phyloP scores from a whole-genome alignment of 306 rosid genomes.

The Medicago lupulina region DNA sequence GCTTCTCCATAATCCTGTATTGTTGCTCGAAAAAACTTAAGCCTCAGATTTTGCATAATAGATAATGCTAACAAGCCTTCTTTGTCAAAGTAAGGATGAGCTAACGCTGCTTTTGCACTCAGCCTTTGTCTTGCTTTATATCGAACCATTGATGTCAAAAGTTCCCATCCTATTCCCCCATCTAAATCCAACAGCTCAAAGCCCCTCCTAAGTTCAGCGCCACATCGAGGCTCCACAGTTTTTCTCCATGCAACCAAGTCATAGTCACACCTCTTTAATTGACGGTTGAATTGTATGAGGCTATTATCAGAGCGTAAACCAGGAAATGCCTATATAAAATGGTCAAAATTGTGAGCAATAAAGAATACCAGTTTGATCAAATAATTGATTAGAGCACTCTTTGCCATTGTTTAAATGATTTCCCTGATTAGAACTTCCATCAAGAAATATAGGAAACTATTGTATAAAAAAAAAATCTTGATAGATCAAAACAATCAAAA shows the following conservation, averaged over 20 bases:
- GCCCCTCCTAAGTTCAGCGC: conserved; percentile 73
- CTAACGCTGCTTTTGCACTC: conserved; percentile 88
- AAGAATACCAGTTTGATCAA: conserved; percentile 25
- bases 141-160: conserved; percentile 86
- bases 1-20: conserved; percentile 90
- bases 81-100: conserved; percentile 86
- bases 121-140: conserved; percentile 84
- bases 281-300: conserved; percentile 92
- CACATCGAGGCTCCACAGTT: conserved; percentile 68
- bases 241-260: conserved; percentile 90
- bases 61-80: conserved; percentile 86
- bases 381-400: too few relatives aligned
- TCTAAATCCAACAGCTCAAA: conserved; percentile 90
- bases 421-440: neutral
- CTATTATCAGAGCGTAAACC: conserved; percentile 69
- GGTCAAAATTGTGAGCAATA: conserved; percentile 26
- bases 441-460: neutral
- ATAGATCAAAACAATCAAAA: neutral
- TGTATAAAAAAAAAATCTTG: too few relatives aligned
- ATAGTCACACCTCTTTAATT: conserved; percentile 86
- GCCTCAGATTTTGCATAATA: conserved; percentile 78
- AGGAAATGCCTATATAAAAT: conserved; percentile 73
- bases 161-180: conserved; percentile 97
- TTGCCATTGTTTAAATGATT: neutral
- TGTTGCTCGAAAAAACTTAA: conserved; percentile 79